Evolutionary conservation across 164 flowering plant species (phyloP).

Genomic region (Stephania yunnanensis): DNA sequence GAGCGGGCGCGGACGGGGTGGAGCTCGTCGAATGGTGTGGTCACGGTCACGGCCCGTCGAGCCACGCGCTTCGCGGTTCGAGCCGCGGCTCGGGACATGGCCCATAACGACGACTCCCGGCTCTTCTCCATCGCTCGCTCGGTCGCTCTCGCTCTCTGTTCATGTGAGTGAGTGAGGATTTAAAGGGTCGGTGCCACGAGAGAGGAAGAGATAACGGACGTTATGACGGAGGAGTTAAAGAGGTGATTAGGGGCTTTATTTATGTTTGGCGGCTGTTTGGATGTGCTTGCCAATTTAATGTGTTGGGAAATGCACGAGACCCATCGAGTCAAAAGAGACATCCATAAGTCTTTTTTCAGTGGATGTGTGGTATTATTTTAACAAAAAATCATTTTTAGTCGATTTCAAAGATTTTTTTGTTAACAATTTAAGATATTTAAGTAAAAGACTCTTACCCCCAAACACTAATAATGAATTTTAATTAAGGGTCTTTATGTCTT

Average conservation of each 20-base stretch:
- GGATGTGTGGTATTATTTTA: too few species aligned
- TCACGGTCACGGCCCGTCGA: constrained; percentile 50
- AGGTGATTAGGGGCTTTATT: not conserved
- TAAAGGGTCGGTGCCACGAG: not conserved
- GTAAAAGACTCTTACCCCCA: too few species aligned
- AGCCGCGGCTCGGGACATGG: constrained; percentile 32
- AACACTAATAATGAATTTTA: too few species aligned
- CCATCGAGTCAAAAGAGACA: too few species aligned
- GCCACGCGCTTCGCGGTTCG: constrained; percentile 47
- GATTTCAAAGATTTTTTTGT: too few species aligned
- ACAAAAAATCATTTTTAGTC: too few species aligned
- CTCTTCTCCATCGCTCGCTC: constrained; percentile 10
- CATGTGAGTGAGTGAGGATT: not conserved
- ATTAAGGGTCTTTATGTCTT: too few species aligned
- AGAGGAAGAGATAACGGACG: not conserved
- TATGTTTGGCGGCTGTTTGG: not conserved
- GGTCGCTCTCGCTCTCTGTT: not conserved
- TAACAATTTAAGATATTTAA: too few species aligned
- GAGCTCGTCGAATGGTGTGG: constrained; percentile 67
- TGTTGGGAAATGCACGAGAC: not conserved
- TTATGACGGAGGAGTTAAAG: not conserved
- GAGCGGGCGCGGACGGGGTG: constrained; percentile 53
- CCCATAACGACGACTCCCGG: constrained; percentile 37
- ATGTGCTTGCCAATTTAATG: not conserved
- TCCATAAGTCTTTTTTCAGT: too few species aligned